A percentile compares a stretch with the other conserved stretches of the same genome.
Conservation (phyloP, 768 basidiomycete genomes). For the Lentinula detonsa region DNA sequence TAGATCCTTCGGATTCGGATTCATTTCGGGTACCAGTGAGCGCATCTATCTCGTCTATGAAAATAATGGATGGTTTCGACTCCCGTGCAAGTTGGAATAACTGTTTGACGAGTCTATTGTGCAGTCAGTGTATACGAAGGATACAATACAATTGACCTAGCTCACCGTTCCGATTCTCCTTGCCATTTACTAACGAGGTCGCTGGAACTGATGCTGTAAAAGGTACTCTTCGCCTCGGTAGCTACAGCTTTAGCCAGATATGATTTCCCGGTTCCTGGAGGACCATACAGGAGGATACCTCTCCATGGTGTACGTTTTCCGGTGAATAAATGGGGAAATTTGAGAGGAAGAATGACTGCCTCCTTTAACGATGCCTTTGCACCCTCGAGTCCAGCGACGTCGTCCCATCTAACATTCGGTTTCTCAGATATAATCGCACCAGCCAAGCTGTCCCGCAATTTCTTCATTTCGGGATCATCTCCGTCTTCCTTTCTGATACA, state of each 20-base stretch:
- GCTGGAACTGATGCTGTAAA: constrained; percentile 93
- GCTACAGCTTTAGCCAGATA: constrained; percentile 98
- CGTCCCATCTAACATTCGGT: constrained; percentile 97
- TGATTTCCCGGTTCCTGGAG: constrained; percentile 96
- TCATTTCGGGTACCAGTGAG: constrained; percentile 92
- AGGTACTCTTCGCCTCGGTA: constrained; percentile 98
- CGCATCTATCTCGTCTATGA: constrained; percentile 98
- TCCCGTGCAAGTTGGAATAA: constrained; percentile 96
- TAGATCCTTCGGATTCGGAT: constrained; percentile 95
- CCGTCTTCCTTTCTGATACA: constrained; percentile 34
- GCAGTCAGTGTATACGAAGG: neutral
- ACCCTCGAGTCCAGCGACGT: constrained; percentile 92
- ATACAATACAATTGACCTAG: neutral
- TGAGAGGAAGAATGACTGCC: constrained; percentile 98
- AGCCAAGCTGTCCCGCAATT: constrained; percentile 85
- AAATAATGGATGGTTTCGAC: constrained; percentile 95
- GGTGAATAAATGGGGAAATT: constrained; percentile 97
- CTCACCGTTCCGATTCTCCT: constrained; percentile 92
- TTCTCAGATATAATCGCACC: constrained; percentile 89
- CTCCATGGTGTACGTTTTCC: constrained; percentile 98
- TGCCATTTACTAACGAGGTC: constrained; percentile 99
- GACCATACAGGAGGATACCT: constrained; percentile 94
- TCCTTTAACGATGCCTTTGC: constrained; percentile 97
- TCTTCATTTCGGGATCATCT: constrained; percentile 87
- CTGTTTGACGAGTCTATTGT: constrained; percentile 81